phyloP scores from a whole-genome alignment of 2,329 filamentous ascomycete genomes.

The Colletotrichum echinochloae region DNA sequence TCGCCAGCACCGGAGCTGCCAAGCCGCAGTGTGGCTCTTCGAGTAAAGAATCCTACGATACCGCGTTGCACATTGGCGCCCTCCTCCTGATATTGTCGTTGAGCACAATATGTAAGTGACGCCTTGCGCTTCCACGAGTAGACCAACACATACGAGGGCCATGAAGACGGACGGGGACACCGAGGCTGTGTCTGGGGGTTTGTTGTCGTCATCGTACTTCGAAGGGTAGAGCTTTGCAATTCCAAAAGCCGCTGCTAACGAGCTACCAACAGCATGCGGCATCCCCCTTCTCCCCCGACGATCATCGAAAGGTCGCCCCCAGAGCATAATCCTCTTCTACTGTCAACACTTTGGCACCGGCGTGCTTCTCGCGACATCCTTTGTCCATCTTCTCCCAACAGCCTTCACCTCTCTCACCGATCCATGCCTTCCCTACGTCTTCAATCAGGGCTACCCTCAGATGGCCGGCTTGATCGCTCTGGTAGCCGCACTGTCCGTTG shows the following conservation, averaged over 20 bases:
- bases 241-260: conserved; percentile 1
- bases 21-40: conserved; percentile 66
- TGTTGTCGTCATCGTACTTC: neutral
- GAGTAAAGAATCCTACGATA: conserved; percentile 71
- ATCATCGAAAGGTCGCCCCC: conserved; percentile 67
- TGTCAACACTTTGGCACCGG: conserved; percentile 84
- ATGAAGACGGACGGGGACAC: conserved; percentile 2
- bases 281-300: conserved; percentile 75
- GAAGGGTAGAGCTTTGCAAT: neutral
- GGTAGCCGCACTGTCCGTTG: conserved; percentile 83
- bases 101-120: conserved; percentile 65
- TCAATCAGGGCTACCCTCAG: conserved; percentile 82
- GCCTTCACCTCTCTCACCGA: conserved; percentile 76
- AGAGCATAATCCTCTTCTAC: conserved; percentile 71
- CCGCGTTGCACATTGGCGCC: conserved; percentile 74
- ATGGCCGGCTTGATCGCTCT: conserved; percentile 87
- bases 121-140: neutral
- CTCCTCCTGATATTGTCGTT: conserved; percentile 73
- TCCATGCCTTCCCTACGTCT: conserved; percentile 81
- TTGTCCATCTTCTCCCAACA: conserved; percentile 80
- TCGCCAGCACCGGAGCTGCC: conserved; percentile 47
- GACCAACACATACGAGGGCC: neutral
- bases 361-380: conserved; percentile 87
- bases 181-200: neutral
- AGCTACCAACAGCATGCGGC: conserved; percentile 64